phyloP scores from a whole-genome alignment of 2,329 filamentous ascomycete species.

The Neoscytalidium dimidiatum region DNA sequence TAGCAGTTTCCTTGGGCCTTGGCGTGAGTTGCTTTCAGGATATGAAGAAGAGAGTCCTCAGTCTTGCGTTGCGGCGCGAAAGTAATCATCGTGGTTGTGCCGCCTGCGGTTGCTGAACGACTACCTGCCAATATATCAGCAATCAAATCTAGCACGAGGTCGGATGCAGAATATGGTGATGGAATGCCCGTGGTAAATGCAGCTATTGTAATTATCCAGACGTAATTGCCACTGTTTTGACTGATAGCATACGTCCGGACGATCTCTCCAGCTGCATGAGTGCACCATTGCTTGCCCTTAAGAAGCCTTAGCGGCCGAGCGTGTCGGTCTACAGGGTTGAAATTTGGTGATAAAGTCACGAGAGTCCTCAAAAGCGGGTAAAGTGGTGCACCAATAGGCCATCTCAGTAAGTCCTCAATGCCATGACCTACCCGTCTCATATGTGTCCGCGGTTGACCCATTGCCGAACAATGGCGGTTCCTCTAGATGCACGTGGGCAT shows the following conservation, averaged over 20 bases:
- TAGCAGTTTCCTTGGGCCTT: constrained; percentile 49
- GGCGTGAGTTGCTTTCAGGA: constrained; percentile 45
- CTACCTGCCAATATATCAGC: constrained; percentile 31
- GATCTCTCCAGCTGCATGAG: too few species aligned
- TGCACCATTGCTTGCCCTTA: too few species aligned
- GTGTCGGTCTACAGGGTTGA: background rate
- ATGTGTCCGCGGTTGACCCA: constrained; percentile 42
- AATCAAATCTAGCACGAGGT: too few species aligned
- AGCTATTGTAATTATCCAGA: too few species aligned
- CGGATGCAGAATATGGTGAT: too few species aligned
- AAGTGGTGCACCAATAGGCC: too few species aligned
- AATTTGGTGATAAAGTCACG: too few species aligned
- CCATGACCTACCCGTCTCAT: constrained; percentile 33
- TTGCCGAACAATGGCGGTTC: constrained; percentile 50
- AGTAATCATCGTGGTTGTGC: constrained; percentile 52
- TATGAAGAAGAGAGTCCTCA: constrained; percentile 47
- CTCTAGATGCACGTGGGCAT: constrained; percentile 50
- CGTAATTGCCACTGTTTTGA: too few species aligned
- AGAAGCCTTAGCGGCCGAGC: too few species aligned
- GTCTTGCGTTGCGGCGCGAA: constrained; percentile 51
- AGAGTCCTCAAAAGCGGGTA: too few species aligned
- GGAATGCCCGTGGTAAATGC: too few species aligned
- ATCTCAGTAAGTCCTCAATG: constrained; percentile 19
- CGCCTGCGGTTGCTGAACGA: constrained; percentile 49
- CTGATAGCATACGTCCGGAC: too few species aligned